Conservation (phyloP, 2,329 filamentous ascomycete species). For the Trichophaea hybrida region DNA sequence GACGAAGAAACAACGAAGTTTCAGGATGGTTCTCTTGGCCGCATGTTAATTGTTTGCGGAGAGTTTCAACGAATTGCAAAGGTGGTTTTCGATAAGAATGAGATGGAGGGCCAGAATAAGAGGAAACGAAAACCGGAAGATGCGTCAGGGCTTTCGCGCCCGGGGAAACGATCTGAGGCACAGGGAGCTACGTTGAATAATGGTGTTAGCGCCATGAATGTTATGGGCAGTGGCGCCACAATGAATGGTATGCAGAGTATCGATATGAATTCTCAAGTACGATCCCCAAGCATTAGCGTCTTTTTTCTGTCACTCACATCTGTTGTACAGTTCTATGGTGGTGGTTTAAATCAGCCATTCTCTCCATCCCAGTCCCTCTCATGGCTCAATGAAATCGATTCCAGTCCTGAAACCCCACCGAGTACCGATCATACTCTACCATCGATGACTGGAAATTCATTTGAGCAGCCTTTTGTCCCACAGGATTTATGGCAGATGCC, state of each 20-base stretch:
- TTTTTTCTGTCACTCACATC: not conserved
- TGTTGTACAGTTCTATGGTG: not conserved
- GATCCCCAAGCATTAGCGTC: not conserved
- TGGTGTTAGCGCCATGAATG: not conserved
- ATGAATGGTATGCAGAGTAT: not conserved
- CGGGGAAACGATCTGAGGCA: not conserved
- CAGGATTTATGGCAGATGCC: constrained; percentile 92
- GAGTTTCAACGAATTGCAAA: constrained; percentile 93
- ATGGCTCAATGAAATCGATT: constrained; percentile 18
- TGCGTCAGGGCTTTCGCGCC: not conserved
- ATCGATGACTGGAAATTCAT: constrained; percentile 31
- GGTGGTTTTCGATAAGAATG: constrained; percentile 77
- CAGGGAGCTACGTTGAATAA: not conserved
- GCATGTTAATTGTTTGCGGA: constrained; percentile 87
- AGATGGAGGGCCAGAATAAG: constrained; percentile 65
- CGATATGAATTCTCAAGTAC: constrained; percentile 21
- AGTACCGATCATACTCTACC: constrained; percentile 4
- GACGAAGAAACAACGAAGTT: constrained; percentile 48
- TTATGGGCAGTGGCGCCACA: not conserved
- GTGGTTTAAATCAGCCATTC: constrained; percentile 3
- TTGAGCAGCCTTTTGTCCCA: constrained; percentile 77
- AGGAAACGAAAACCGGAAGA: constrained; percentile 72
- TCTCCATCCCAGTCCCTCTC: constrained; percentile 18
- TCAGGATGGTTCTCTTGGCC: constrained; percentile 45
- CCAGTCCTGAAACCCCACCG: constrained; percentile 7